Base-by-base conservation (phyloP, 257 asterid species). In the Leptodermis oblonga region DNA sequence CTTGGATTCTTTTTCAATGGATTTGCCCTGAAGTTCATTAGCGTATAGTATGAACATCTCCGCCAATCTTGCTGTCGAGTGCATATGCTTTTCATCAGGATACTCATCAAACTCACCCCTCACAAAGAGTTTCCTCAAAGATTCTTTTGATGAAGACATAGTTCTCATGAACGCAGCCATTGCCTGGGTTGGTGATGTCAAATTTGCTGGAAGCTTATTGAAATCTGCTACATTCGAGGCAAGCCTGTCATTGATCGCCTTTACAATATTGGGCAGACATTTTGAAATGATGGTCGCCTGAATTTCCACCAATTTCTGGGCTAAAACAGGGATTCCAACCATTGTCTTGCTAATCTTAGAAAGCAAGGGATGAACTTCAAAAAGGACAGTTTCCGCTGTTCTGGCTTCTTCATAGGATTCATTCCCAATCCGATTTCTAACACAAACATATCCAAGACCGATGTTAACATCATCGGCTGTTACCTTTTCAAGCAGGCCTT, bases 371-470 rank as follows among this genome's bases (percentile, higher is more conserved):
- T 73, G 77, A 4, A 52, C 31, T 34, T 46, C 56, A 7, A 56
- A 73, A 1, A 73, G 62, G 14, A 25, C 3, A 1, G 56, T 52
- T 18, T 73, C 77, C 3, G 45, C 69, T 2, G 33, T 43, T 0
- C 73, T 62, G 2, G 73, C 73, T 5, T 73, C 73, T 10, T 34
- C 54, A 9, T 73, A 56, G 2, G 73, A 73, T 39, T 73, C 73
- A 11, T 45, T 25, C 1, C 77, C 77, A 15, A 66, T 43, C 0
- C 77, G 62, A 12, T 73, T 73, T 6, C 77, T 67, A 22, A 73
- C 77, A 4, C 70, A 69, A 7, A 73, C 73, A 36, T 73, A 73
- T 0, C 77, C 77, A 5, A 73, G 73, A 1, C 73, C 63, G 5
- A 67, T 46, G 8, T 4, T 72, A 5, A 53, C 72, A 25, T 68